Evolutionary conservation across 192 early-diverging fungal genomes (phyloP).

Genomic region (Backusella australiensis): DNA sequence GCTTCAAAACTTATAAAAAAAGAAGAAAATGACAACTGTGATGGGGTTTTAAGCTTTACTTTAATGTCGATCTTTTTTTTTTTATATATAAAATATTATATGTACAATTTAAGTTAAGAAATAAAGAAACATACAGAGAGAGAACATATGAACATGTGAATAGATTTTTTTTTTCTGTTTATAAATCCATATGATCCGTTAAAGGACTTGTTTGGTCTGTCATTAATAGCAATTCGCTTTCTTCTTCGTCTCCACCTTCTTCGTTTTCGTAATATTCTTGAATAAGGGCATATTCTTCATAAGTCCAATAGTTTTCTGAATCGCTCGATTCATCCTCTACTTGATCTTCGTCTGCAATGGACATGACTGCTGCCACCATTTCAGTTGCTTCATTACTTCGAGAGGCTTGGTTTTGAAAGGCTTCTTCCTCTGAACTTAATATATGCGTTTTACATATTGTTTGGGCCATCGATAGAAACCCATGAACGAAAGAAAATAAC

Average conservation of each 20-base stretch:
- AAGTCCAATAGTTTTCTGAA: slow-evolving; percentile 9
- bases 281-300: slow-evolving; percentile 18
- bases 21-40: background rate
- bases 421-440: slow-evolving; percentile 1
- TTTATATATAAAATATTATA: background rate
- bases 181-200: background rate
- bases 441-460: slow-evolving; percentile 7
- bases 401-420: background rate
- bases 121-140: background rate
- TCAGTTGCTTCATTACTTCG: slow-evolving; percentile 2
- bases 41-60: background rate
- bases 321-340: slow-evolving; percentile 6
- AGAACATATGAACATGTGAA: background rate
- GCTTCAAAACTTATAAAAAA: background rate
- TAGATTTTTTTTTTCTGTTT: background rate
- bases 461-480: slow-evolving; percentile 14
- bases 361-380: slow-evolving; percentile 16
- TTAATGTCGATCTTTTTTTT: background rate
- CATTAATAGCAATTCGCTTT: background rate
- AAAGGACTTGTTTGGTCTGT: background rate
- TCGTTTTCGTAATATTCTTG: slow-evolving; percentile 20
- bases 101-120: slow-evolving; percentile 6
- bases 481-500: background rate
- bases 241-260: slow-evolving; percentile 14
- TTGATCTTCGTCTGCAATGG: slow-evolving; percentile 9